phyloP scores from a whole-genome alignment of 2,329 filamentous ascomycete genomes.

The Paraphoma chrysanthemicola region DNA sequence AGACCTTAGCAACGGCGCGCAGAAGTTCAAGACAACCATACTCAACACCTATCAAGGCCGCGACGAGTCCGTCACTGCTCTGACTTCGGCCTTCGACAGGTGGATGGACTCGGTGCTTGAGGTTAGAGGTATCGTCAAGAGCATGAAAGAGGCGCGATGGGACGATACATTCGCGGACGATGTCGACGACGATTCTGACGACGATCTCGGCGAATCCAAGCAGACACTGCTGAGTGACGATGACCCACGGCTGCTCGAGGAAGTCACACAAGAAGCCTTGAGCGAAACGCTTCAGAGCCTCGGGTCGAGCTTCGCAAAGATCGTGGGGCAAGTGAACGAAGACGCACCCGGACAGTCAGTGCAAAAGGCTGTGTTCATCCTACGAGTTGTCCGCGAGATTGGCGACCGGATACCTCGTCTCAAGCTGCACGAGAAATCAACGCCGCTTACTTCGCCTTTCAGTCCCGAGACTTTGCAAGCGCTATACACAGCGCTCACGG shows the following conservation, averaged over 20 bases:
- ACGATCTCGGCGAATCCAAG: conserved; percentile 72
- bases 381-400: conserved; percentile 78
- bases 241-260: conserved; percentile 70
- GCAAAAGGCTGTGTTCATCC: conserved; percentile 65
- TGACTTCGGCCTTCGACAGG: conserved; percentile 69
- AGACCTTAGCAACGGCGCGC: conserved; percentile 70
- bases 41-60: conserved; percentile 75
- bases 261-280: conserved; percentile 65
- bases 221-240: conserved; percentile 74
- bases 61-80: conserved; percentile 68
- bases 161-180: conserved; percentile 78
- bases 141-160: conserved; percentile 73
- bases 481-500: conserved; percentile 69
- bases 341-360: conserved; percentile 33
- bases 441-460: conserved; percentile 34
- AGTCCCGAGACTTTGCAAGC: conserved; percentile 64
- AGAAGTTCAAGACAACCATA: conserved; percentile 72
- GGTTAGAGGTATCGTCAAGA: conserved; percentile 67
- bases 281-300: conserved; percentile 65
- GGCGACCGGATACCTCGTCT: conserved; percentile 59
- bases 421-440: conserved; percentile 39
- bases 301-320: conserved; percentile 59
- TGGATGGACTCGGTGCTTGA: conserved; percentile 80
- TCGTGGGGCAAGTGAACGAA: conserved; percentile 60
- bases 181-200: conserved; percentile 72